Evolutionary conservation across 495 filamentous ascomycete genomes (phyloP), one percentile per base, ranked within the genome.

Genomic region (Cercophora samala): DNA sequence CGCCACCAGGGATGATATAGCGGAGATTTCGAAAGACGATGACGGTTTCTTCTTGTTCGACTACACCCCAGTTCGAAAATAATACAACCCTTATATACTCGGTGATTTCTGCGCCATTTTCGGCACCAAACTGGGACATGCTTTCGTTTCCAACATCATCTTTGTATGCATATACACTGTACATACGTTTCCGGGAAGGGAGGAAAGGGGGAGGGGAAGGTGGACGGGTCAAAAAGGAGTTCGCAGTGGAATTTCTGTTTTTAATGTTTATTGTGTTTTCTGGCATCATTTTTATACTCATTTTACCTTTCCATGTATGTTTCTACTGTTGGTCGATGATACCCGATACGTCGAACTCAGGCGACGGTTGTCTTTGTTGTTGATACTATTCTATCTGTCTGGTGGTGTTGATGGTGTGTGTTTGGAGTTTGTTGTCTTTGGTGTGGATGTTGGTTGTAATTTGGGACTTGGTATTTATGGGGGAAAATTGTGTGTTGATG

Each of bases 1-100:
- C 66, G 25, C 74, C 74, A n/a, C 70, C 72, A 15, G 74, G 74
- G 18, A 76, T 76, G 74, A 76, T 76, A 66, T 74, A 65, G 70
- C 17, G 21, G 17, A n/a, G 11, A 22, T 4, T 3, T 51, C 23
- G 18, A 46, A 23, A 42, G 22, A 24, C 4, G 6, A 52, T 51
- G 5, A n/a, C 3, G 2, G 46, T n/a, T 19, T 13, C 42, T 23
- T 11, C 23, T 58, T 58, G 23, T 17, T 58, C 19, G 19, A 24
- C 19, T 46, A 46, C 37, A 0, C 8, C 15, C 37, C 37, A 46
- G 15, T 17, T 46, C 37, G 37, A 46, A 8, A 19, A 56, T 56
- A 9, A 15, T 19, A 21, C 53, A 19, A 56, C 53, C 8, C 22
- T 21, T 56, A 56, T 56, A 56, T 56, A 56, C 3, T 21, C 53